Percentiles rank a stretch among this genome's conserved stretches.
Conservation (phyloP, 179 eudicot genomes). For the Beta macrorhiza region DNA sequence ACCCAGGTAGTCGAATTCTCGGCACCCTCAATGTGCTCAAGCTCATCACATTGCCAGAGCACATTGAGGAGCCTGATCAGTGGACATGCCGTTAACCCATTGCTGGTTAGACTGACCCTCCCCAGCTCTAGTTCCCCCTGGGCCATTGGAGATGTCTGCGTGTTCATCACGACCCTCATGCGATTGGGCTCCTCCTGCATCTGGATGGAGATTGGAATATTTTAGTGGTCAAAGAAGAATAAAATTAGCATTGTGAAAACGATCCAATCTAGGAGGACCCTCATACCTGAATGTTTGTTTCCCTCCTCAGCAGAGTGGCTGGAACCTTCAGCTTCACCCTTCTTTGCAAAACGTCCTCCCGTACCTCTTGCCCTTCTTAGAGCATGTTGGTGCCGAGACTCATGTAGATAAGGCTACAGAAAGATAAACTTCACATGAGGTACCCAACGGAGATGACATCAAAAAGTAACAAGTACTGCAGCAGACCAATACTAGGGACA, state of each 20-base stretch:
- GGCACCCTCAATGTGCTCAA: constrained; percentile 1
- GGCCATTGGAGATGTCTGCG: constrained; percentile 26
- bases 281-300: constrained; percentile 35
- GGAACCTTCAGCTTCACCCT: constrained; percentile 46
- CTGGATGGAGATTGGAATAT: constrained; percentile 10
- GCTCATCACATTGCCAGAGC: constrained; percentile 52
- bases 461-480: background rate
- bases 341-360: constrained; percentile 89
- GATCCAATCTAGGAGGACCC: constrained; percentile 12
- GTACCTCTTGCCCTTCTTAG: constrained; percentile 75
- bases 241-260: constrained; percentile 12
- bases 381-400: constrained; percentile 93
- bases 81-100: constrained; percentile 40
- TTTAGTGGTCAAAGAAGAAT: constrained; percentile 1
- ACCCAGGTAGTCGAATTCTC: constrained; percentile 10
- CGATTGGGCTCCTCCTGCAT: constrained; percentile 31
- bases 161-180: constrained; percentile 26
- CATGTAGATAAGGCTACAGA: constrained; percentile 86
- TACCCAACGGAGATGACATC: background rate
- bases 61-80: constrained; percentile 42
- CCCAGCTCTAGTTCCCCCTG: constrained; percentile 26
- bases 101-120: constrained; percentile 47
- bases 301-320: constrained; percentile 35
- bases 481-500: background rate
- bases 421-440: background rate